Evolutionary conservation across 345 rosid species (phyloP).

Genomic region (Pugionium cornutum): DNA sequence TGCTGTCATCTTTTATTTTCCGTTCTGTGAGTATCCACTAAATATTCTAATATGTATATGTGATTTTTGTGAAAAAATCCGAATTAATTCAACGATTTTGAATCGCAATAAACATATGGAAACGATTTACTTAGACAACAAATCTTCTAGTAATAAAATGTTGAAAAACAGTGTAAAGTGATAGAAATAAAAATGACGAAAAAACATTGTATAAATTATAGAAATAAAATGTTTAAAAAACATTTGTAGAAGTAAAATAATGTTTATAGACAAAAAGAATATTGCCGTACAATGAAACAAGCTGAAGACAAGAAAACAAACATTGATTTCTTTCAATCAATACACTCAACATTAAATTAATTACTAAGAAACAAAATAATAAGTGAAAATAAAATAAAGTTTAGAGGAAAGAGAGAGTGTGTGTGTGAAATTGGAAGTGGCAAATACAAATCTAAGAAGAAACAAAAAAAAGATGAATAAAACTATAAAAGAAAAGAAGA

Average conservation of each 20-base stretch:
- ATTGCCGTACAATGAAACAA: constrained; percentile 11
- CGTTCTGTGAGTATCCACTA: too few species aligned
- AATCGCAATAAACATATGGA: too few species aligned
- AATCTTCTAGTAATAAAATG: background rate
- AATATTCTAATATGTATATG: too few species aligned
- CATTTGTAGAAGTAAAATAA: background rate
- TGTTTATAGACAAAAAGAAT: constrained; percentile 30
- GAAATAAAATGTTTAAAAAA: too few species aligned
- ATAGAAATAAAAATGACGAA: too few species aligned
- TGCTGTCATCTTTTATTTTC: too few species aligned
- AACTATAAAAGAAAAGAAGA: constrained; percentile 17
- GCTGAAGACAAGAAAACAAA: constrained; percentile 33
- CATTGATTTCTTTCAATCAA: constrained; percentile 25
- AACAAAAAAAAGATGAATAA: constrained; percentile 18
- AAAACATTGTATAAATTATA: too few species aligned
- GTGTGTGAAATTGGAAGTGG: constrained; percentile 17
- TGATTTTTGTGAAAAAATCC: too few species aligned
- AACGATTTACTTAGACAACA: too few species aligned
- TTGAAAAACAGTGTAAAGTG: background rate
- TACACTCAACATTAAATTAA: constrained; percentile 34
- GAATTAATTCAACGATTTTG: too few species aligned
- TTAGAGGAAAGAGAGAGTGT: background rate
- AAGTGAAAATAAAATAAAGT: background rate
- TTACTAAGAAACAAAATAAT: background rate
- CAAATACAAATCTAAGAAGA: constrained; percentile 3